phyloP scores from a whole-genome alignment of 2,329 filamentous ascomycete species.

The Penicillium hordei region DNA sequence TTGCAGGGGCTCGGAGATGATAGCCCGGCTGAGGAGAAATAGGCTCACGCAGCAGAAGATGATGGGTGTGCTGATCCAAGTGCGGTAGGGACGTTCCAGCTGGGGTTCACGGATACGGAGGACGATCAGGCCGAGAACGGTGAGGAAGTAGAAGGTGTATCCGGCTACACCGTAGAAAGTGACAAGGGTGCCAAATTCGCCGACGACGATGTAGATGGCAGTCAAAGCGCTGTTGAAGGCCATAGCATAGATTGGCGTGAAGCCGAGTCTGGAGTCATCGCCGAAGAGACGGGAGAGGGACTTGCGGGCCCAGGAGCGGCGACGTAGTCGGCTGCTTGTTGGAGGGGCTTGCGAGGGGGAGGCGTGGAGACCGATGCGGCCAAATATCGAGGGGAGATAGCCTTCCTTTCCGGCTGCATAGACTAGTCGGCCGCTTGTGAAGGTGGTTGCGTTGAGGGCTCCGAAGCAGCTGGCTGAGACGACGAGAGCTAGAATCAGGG shows the following conservation, averaged over 20 bases:
- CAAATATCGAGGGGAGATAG: conserved; percentile 81
- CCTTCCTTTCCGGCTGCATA: conserved; percentile 95
- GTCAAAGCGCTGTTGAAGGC: conserved; percentile 76
- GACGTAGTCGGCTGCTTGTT: conserved; percentile 40
- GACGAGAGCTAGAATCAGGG: conserved; percentile 80
- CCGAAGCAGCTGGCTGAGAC: conserved; percentile 93
- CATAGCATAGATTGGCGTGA: conserved; percentile 91
- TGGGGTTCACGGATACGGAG: conserved; percentile 82
- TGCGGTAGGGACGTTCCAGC: conserved; percentile 86
- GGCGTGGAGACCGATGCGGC: conserved; percentile 69
- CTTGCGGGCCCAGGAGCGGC: conserved; percentile 58
- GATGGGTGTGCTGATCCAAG: conserved; percentile 95
- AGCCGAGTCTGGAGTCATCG: conserved; percentile 79
- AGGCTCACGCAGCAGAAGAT: conserved; percentile 98
- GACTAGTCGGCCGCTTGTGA: conserved; percentile 86
- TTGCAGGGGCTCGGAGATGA: conserved; percentile 89
- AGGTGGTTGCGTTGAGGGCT: conserved; percentile 88
- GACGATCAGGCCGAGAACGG: conserved; percentile 88
- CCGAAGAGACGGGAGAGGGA: conserved; percentile 64
- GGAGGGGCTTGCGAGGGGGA: conserved; percentile 25
- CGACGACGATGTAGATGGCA: conserved; percentile 73
- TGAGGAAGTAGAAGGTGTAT: conserved; percentile 96
- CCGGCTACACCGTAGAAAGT: conserved; percentile 98
- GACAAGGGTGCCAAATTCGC: conserved; percentile 86
- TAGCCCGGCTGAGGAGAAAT: conserved; percentile 82